Percentiles rank a stretch among this genome's conserved stretches.
Evolutionary conservation across 495 filamentous ascomycete species (phyloP).

Genomic region (Podospora pseudoanserina): DNA sequence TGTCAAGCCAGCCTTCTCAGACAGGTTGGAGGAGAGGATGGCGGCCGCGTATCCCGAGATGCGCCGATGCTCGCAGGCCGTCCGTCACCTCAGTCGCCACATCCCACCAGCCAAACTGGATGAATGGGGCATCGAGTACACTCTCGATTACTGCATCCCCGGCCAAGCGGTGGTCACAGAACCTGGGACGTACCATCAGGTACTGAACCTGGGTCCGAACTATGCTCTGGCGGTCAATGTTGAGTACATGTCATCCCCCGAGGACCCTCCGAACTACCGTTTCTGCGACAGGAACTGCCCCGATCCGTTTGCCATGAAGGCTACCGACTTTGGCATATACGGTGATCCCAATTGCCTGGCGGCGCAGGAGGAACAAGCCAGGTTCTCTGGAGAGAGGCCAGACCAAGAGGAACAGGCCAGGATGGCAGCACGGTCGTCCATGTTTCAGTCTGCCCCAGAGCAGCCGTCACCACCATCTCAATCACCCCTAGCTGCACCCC

Average conservation of each 20-base stretch:
- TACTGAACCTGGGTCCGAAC: slow-evolving; percentile 35
- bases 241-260: slow-evolving; percentile 33
- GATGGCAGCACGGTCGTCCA: slow-evolving; percentile 3
- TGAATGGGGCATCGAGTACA: slow-evolving; percentile 35
- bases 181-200: slow-evolving; percentile 35
- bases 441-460: neutral
- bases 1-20: slow-evolving; percentile 28
- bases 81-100: slow-evolving; percentile 35
- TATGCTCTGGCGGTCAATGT: slow-evolving; percentile 36
- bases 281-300: slow-evolving; percentile 32
- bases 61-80: slow-evolving; percentile 31
- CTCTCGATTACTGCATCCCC: slow-evolving; percentile 33
- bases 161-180: slow-evolving; percentile 35
- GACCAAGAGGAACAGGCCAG: neutral
- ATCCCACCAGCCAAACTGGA: slow-evolving; percentile 31
- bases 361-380: neutral
- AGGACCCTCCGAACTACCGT: slow-evolving; percentile 25
- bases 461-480: neutral
- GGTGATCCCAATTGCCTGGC: slow-evolving; percentile 4
- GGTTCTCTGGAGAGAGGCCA: neutral
- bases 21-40: slow-evolving; percentile 28
- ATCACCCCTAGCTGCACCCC: neutral
- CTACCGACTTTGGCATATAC: slow-evolving; percentile 29
- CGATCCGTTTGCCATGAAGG: slow-evolving; percentile 30
- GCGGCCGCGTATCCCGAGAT: slow-evolving; percentile 26